Conservation (phyloP, 225 moss, liverwort and hornwort genomes). For the Bryoerythrophyllum caledonicum region DNA sequence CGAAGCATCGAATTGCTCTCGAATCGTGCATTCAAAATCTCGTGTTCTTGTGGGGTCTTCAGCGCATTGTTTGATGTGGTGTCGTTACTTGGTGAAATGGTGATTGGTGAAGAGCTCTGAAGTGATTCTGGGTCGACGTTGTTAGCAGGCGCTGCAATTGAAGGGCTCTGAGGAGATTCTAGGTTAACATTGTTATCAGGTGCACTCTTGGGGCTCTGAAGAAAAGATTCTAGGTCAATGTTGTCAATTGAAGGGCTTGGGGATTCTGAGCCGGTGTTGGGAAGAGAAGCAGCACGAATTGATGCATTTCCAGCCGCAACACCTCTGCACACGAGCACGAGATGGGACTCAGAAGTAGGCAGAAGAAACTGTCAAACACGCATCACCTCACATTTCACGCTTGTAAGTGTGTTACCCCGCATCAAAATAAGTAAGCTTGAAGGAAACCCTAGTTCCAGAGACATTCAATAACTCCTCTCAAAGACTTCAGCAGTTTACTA, state of each 20-base stretch:
- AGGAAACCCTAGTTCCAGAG: not conserved
- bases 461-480: not conserved
- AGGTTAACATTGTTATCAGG: not conserved
- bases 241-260: not conserved
- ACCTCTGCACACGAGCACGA: slow-evolving; percentile 11
- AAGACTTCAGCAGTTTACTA: not conserved
- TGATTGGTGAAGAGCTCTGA: not conserved
- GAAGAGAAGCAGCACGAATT: not conserved
- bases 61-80: not conserved
- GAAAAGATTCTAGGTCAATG: not conserved
- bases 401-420: not conserved
- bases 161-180: slow-evolving; percentile 7
- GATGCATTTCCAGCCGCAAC: not conserved
- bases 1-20: not conserved
- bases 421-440: not conserved
- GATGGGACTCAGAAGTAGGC: not conserved
- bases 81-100: not conserved
- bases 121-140: not conserved
- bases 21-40: not conserved
- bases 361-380: not conserved
- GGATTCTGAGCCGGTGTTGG: not conserved
- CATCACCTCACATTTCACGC: not conserved
- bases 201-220: slow-evolving; percentile 5
- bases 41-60: not conserved
- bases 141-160: not conserved